phyloP scores from a whole-genome alignment of 768 basidiomycete species.

The Leucogyrophana mollusca region DNA sequence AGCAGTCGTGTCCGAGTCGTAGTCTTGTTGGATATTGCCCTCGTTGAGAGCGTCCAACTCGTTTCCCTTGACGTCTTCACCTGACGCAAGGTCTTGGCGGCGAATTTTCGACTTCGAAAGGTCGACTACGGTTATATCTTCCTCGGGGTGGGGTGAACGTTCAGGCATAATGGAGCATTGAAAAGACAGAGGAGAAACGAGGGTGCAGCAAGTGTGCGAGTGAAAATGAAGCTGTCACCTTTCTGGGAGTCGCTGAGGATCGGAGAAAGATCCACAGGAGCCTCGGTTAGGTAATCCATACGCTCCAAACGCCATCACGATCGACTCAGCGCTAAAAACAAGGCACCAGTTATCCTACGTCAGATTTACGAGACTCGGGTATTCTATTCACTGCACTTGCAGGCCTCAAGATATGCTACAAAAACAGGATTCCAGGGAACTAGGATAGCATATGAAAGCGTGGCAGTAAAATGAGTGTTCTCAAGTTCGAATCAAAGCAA shows the following conservation, averaged over 20 bases:
- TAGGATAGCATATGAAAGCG: too few relatives aligned
- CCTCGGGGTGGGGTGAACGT: constrained; percentile 6
- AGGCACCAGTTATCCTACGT: too few relatives aligned
- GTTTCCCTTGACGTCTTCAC: constrained; percentile 12
- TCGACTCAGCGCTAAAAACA: too few relatives aligned
- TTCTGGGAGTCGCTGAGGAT: neutral
- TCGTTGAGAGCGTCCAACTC: constrained; percentile 6
- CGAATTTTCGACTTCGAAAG: constrained; percentile 8
- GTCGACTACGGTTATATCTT: constrained; percentile 6
- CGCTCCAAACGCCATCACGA: too few relatives aligned
- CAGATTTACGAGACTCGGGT: too few relatives aligned
- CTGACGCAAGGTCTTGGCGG: constrained; percentile 1
- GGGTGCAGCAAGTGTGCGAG: neutral
- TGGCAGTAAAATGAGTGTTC: too few relatives aligned
- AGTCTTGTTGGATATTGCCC: constrained; percentile 6
- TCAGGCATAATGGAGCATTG: constrained; percentile 15
- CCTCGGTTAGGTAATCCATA: too few relatives aligned
- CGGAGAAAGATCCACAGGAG: too few relatives aligned
- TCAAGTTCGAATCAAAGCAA: too few relatives aligned
- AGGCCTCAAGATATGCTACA: too few relatives aligned
- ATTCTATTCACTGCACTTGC: too few relatives aligned
- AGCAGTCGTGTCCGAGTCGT: constrained; percentile 35
- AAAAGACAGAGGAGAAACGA: neutral
- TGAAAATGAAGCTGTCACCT: neutral
- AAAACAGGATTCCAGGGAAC: too few relatives aligned